Evolutionary conservation across 441 rosid species (phyloP), one percentile per base, ranked within the genome.

Genomic region (Syzygium malaccense): DNA sequence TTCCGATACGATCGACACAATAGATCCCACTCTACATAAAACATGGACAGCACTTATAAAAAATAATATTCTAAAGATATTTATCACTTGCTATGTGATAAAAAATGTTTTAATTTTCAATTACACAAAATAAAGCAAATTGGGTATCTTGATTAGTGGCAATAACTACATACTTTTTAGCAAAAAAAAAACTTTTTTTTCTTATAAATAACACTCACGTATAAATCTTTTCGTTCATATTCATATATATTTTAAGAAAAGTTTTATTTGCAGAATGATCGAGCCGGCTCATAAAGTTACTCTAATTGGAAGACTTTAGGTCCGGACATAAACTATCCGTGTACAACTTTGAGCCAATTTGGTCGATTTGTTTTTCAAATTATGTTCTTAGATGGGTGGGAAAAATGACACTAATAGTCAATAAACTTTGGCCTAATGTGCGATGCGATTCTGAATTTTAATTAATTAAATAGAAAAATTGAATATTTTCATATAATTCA

Each of bases 201-300:
- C 19, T 60, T 60, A 0, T 6, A 0, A 28, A 60, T 60, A 60
- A 28, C 32, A 6, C 6, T 28, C 6, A 18, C 32, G 28, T 14
- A 14, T 28, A 28, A 14, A 13, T 13, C 32, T 6, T 60, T 6
- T 13, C 4, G 6, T 58, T 11, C 32, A 14, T 62, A 62, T 51
- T 51, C 54, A 11, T 62, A 62, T n/a, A 8, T 62, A 62, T 3
- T 0, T 64, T 14, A 7, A n/a, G 37, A n/a, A n/a, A 62, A n/a
- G 11, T 64, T 14, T 7, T 30, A 7, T 15, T 18, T 14, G 0
- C 4, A 8, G 15, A 64, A 2, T 7, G 19, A 30, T 4, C 0
- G 0, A 62, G 6, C 2, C 0, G 0, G 0, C 6, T 0, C 3
- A 7, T 28, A 30, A n/a, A 60, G 1, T 60, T 60, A 18, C 7